Base-by-base conservation (phyloP, 2,329 filamentous ascomycete genomes). In the Venturia oleaginea region DNA sequence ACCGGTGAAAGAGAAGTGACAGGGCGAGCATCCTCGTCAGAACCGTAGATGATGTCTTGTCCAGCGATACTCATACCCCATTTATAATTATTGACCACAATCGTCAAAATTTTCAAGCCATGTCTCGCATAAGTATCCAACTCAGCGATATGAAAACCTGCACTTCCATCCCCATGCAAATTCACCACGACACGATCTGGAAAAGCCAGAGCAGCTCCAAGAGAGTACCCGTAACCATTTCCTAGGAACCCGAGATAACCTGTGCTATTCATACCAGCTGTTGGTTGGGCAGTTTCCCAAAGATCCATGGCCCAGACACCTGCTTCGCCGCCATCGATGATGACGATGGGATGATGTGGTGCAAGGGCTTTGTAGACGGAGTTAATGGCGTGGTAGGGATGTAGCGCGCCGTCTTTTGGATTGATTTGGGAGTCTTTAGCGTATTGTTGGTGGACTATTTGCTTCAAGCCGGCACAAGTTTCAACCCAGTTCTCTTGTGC, bases 61-160 rank as follows among this genome's bases (percentile, higher is more conserved):
- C 78, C 78, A 10, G 76, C 75, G 6, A 71, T 69, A 34, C 72
- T 75, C 78, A 80, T 80, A 17, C 78, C 78, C 78, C 78, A 80
- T 38, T 71, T 72, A 61, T 71, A 72, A 64, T 80, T 80, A 67
- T 80, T 80, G 2, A 76, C 71, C 0, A 80, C 70, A 2, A 80
- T 70, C 0, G 78, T 80, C 46, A 80, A 61, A 6, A 80, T 71
- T 7, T 74, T 72, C 34, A 79, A 69, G 0, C 70, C 68, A 66
- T 76, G 74, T 27, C 77, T 72, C 42, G 74, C 74, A 66, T 74
- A 79, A 3, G 77, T 80, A 65, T 80, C 78, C 2, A 80, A 72
- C 66, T 80, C 78, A 63, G 75, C 74, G 54, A 80, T 70, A 65
- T 80, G 80, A 68, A 80, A 79, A 1, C 79, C 78, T 0, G 76